Conservation (phyloP, 139 green algal genomes). For the Protoeuglena noctilucae region DNA sequence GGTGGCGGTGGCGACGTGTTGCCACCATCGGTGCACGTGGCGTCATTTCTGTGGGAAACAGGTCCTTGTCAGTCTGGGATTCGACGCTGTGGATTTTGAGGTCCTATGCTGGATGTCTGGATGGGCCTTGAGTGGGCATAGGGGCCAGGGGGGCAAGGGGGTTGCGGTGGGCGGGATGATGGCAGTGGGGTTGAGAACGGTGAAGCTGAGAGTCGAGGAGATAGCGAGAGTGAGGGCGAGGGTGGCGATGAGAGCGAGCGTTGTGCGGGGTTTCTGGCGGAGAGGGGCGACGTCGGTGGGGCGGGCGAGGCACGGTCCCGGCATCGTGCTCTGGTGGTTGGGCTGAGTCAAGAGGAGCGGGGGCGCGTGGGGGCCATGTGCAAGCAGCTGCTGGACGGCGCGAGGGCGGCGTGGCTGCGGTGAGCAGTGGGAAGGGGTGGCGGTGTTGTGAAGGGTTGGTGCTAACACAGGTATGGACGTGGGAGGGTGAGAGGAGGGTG, state of each 20-base stretch:
- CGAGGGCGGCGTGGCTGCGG: conserved; percentile 37
- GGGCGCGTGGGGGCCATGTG: conserved; percentile 34
- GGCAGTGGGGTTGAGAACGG: not conserved
- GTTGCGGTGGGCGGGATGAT: not conserved
- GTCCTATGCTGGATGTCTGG: conserved; percentile 51
- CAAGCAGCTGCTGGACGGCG: conserved; percentile 53
- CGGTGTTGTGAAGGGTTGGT: no score
- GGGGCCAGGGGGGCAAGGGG: no score
- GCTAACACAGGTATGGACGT: no score
- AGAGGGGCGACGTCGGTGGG: not conserved
- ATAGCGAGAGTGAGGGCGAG: not conserved
- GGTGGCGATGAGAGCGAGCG: not conserved
- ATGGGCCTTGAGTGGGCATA: no score
- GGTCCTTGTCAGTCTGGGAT: conserved; percentile 26
- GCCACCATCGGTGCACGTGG: conserved; percentile 69
- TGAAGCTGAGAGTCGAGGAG: no score
- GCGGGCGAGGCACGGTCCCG: not conserved
- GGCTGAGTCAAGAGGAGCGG: conserved; percentile 10
- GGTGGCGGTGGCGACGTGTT: conserved; percentile 56
- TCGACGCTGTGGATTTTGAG: conserved; percentile 54
- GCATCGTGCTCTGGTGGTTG: conserved; percentile 8
- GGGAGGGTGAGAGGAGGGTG: no score
- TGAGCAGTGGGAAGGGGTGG: no score
- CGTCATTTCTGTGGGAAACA: conserved; percentile 41
- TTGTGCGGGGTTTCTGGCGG: not conserved